These are phyloP conservation scores for Phellopilus nigrolimitatus DNA, from an alignment of 1,284 basidiomycete genomes.

Conservation along the genomic window DNA sequence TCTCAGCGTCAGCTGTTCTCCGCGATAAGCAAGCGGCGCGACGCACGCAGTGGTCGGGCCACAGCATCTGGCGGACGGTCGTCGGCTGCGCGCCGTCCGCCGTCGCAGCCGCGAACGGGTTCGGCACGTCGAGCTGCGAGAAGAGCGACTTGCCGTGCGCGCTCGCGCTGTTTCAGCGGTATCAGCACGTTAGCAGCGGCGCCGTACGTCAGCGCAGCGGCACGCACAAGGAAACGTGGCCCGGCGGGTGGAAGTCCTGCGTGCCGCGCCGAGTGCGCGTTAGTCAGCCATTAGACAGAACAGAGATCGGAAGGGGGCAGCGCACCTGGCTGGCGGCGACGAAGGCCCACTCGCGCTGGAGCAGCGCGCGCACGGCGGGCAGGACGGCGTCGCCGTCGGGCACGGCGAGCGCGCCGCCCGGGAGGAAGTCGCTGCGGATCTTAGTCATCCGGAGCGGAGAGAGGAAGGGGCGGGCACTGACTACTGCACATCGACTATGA, in stretches of 20 bases:
- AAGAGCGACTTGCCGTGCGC: constrained; percentile 14
- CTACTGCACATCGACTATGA: not conserved
- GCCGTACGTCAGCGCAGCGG: not conserved
- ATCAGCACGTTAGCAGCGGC: not conserved
- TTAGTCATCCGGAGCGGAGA: not conserved
- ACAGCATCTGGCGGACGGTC: constrained; percentile 20
- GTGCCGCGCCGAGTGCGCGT: not conserved
- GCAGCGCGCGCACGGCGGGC: constrained; percentile 14
- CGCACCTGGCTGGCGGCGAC: constrained; percentile 22
- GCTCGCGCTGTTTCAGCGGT: constrained; percentile 10
- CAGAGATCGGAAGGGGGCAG: not conserved
- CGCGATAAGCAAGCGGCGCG: not conserved
- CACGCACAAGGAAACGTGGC: constrained; percentile 22
- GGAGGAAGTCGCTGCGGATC: constrained; percentile 21
- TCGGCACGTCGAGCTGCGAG: constrained; percentile 15
- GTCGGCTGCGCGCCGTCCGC: constrained; percentile 3
- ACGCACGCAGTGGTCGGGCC: constrained; percentile 23
- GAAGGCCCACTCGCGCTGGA: constrained; percentile 17
- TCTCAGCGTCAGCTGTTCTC: not conserved
- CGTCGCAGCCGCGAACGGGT: constrained; percentile 9
- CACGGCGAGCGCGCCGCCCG: constrained; percentile 20
- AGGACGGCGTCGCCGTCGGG: constrained; percentile 18
- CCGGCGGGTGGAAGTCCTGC: constrained; percentile 22
- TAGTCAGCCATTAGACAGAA: not conserved
- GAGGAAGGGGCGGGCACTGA: not conserved